Base-by-base conservation (phyloP, 306 rosid species). In the Pueraria montana region DNA sequence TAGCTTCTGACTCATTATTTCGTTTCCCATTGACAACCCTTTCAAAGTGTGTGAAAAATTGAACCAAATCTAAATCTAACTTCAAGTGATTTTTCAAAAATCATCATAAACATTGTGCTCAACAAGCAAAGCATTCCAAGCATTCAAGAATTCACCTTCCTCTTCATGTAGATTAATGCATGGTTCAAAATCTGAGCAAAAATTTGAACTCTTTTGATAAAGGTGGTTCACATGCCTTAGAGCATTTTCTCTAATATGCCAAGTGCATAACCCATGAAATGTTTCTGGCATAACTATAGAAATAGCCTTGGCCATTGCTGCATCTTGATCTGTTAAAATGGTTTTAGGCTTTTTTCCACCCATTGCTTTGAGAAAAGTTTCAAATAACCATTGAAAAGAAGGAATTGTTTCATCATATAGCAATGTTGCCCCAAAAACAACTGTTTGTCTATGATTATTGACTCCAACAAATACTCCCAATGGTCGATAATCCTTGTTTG, bases 1-100 rank as follows among this genome's bases (percentile, higher is more conserved):
- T 8, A 10, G 32, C 64, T 56, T 56, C 64, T 8, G 4, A 8
- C 1, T 20, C 64, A 56, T 56, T 56, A 32, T 18, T 56, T 18
- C 5, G 12, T 20, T 56, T 56, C 7, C 14, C 14, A 56, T 56
- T 56, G 4, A 56, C 64, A 8, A 56, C 64, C 3, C 30, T 56
- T 20, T 56, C 30, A 74, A 74, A 55, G 68, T 5, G 68, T 12
- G 68, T 62, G 20, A 62, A 63, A 61, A 63, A 27, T 63, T 63
- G 14, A 30, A 17, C 48, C 6, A 34, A 34, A 65, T 34, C n/a
- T 65, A 34, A 65, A 18, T 38, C 0, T 17, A 20, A 65, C 48
- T 34, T 65, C 8, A 65, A 34, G 61, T 59, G 42, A 4, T 76
- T 76, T 16, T 76, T 59, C 70, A 76, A 58, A 30, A 50, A n/a